Evolutionary conservation across 2,329 filamentous ascomycete species (phyloP).

Genomic region (Cordyceps militaris): DNA sequence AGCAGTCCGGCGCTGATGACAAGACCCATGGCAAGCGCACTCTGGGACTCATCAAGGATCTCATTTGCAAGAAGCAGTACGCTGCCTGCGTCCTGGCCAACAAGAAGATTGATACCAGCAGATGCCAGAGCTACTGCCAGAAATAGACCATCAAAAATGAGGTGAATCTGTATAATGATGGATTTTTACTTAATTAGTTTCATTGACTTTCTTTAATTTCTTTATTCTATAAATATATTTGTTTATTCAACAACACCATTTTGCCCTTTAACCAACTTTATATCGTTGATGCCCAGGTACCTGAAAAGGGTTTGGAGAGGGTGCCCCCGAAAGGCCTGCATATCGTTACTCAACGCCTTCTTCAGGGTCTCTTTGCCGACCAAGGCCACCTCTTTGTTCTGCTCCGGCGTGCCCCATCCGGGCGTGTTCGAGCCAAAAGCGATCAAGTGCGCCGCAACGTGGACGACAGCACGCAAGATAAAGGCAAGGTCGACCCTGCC

Average conservation of each 20-base stretch:
- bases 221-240: neutral
- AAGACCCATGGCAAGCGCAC: constrained; percentile 8
- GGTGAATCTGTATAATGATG: neutral
- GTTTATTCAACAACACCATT: neutral
- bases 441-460: no score
- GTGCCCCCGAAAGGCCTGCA: no score
- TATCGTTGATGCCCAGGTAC: neutral
- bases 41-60: constrained; percentile 1
- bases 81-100: constrained; percentile 10
- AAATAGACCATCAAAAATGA: neutral
- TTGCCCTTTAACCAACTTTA: neutral
- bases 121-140: neutral
- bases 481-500: no score
- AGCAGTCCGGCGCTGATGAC: neutral
- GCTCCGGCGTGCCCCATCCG: no score
- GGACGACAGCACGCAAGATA: no score
- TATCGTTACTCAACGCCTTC: no score
- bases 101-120: neutral
- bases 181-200: neutral
- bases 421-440: no score
- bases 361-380: no score
- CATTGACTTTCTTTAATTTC: neutral
- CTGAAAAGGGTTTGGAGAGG: no score
- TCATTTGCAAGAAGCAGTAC: constrained; percentile 12
- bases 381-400: no score